Evolutionary conservation across 352 stramenopile genomes (phyloP), one percentile per base, ranked within the genome.

Genomic region (Globisporangium middletonii): DNA sequence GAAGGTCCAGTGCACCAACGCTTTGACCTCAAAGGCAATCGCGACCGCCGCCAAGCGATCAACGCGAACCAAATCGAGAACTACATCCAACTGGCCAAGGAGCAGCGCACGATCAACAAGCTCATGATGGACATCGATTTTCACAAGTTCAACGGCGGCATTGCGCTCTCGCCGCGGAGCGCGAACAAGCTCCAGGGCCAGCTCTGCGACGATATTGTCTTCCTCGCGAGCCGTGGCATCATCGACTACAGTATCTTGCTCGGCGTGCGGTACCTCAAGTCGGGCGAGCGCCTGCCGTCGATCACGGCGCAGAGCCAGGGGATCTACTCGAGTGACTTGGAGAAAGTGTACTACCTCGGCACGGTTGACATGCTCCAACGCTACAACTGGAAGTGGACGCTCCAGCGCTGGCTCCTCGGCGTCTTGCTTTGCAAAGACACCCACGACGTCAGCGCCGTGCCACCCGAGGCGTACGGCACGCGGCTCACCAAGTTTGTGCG

Each of bases 111-210:
- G 15, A 92, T 94, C 65, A 53, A 60, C 23, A 81, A 87, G 59
- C 73, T 94, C 47, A 79, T 94, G 73, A 86, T 94, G 74, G 84
- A 94, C 69, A 92, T 94, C 43, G 84, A 94, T 61, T 94, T 94
- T 51, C 78, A 80, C 37, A 87, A 89, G 65, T 72, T 94, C 61
- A 83, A 68, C 50, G 64, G 68, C 0, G 82, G 79, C 6, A 80
- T 94, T 30, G 60, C 69, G 16, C 59, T 92, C 9, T 75, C 81
- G 5, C 73, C 79, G 12, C 49, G 58, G 1, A 72, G 72, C 38
- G 79, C 77, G 0, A 58, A 69, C 4, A 47, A 63, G 19, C 55
- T 88, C 11, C 73, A 92, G 51, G 77, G 77, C 19, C 82, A 91
- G 55, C 62, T 94, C 6, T 90, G 82, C 55, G 81, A 83, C 50